Evolutionary conservation across 805 yeast genomes (phyloP).

Genomic region (Zygoascus tannicola): DNA sequence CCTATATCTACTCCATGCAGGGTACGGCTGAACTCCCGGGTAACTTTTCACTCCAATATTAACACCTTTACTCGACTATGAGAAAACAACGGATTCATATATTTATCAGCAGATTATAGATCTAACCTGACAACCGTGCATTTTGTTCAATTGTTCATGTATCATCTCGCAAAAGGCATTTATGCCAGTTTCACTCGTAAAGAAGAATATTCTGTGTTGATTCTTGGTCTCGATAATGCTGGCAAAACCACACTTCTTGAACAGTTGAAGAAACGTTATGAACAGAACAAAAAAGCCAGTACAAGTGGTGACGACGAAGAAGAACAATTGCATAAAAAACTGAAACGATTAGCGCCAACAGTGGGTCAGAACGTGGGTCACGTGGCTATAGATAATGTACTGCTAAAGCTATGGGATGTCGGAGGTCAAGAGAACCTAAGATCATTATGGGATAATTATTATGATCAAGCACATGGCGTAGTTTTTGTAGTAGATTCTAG

Average conservation of each 20-base stretch:
- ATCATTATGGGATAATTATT: constrained; percentile 81
- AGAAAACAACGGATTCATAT: no score
- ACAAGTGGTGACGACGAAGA: neutral
- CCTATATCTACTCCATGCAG: no score
- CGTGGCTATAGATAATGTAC: constrained; percentile 31
- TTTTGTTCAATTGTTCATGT: no score
- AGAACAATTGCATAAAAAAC: neutral
- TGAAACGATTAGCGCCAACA: constrained; percentile 59
- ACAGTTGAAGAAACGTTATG: constrained; percentile 48
- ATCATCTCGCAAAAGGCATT: constrained; percentile 55
- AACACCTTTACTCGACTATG: no score
- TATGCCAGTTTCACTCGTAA: constrained; percentile 48
- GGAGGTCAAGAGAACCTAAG: constrained; percentile 91
- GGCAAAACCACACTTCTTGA: constrained; percentile 85
- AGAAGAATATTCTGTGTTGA: constrained; percentile 65
- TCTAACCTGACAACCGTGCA: neutral
- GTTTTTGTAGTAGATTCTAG: constrained; percentile 89
- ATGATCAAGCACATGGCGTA: constrained; percentile 78
- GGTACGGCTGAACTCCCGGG: no score
- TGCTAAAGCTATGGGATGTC: constrained; percentile 85
- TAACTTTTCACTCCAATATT: no score
- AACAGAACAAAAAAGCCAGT: constrained; percentile 40
- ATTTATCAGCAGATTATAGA: no score
- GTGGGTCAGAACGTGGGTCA: constrained; percentile 76
- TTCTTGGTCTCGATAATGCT: constrained; percentile 89